Percentiles rank a stretch among this genome's conserved stretches.
Evolutionary conservation across 2,329 filamentous ascomycete species (phyloP).

Genomic region (Phaeomoniella chlamydospora): DNA sequence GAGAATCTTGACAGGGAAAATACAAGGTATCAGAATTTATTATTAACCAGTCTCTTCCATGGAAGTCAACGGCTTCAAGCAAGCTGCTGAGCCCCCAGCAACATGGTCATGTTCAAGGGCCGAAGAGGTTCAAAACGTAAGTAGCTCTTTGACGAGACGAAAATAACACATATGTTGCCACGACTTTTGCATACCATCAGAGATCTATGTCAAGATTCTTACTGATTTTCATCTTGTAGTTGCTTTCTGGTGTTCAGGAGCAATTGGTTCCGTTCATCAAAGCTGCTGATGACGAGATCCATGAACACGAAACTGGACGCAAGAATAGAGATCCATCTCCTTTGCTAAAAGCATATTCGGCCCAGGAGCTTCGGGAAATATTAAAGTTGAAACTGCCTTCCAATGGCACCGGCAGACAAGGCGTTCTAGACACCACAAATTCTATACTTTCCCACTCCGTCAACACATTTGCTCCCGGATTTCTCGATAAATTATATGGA

Average conservation of each 20-base stretch:
- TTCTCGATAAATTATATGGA: conserved; percentile 90
- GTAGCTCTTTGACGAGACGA: no score
- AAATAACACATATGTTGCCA: no score
- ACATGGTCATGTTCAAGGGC: conserved; percentile 15
- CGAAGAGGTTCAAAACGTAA: conserved; percentile 26
- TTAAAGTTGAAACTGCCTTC: conserved; percentile 36
- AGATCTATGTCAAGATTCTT: no score
- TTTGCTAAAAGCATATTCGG: conserved; percentile 49
- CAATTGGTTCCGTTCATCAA: conserved; percentile 26
- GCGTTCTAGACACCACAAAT: conserved; percentile 56
- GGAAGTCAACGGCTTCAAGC: neutral
- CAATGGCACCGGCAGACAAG: conserved; percentile 51
- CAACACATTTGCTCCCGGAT: conserved; percentile 98
- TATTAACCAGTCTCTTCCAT: neutral
- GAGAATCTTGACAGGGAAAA: no score
- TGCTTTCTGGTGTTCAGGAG: neutral
- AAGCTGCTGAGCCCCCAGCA: neutral
- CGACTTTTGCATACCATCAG: no score
- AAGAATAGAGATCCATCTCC: conserved; percentile 39
- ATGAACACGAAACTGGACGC: conserved; percentile 16
- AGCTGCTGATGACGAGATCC: conserved; percentile 21
- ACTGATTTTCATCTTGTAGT: neutral
- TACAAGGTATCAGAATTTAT: no score
- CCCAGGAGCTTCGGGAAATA: conserved; percentile 43
- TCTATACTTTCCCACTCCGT: conserved; percentile 72